Evolutionary conservation across 306 rosid genomes (phyloP).

Genomic region (Glycine tomentella): DNA sequence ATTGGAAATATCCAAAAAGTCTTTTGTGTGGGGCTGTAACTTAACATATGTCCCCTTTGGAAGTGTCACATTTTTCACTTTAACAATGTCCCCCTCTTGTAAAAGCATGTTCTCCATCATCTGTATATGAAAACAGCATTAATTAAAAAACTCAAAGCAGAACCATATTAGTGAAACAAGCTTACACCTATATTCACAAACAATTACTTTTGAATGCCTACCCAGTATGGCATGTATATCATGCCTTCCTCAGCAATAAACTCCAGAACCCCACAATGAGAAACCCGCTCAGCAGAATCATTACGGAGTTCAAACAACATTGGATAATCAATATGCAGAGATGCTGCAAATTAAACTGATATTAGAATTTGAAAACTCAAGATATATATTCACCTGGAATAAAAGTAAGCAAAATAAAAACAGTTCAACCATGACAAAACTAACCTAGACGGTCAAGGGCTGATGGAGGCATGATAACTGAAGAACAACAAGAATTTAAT

Average conservation of each 20-base stretch:
- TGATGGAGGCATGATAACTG: conserved; percentile 99
- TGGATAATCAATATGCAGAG: conserved; percentile 96
- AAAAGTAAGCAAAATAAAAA: not conserved
- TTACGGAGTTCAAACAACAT: conserved; percentile 96
- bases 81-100: conserved; percentile 90
- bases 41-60: conserved; percentile 97
- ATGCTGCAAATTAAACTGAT: conserved; percentile 66
- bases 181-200: conserved; percentile 38
- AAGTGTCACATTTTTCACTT: conserved; percentile 90
- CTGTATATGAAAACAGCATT: conserved; percentile 51
- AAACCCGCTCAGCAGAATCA: conserved; percentile 72
- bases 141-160: conserved; percentile 15
- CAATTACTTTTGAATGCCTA: conserved; percentile 53
- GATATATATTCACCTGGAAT: not conserved
- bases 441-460: conserved; percentile 99
- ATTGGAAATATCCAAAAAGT: conserved; percentile 94
- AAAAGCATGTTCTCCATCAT: conserved; percentile 99
- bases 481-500: conserved; percentile 40
- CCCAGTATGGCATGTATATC: conserved; percentile 99
- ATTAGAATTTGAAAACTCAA: conserved; percentile 37
- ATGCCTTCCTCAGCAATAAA: conserved; percentile 99
- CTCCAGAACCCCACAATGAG: conserved; percentile 98
- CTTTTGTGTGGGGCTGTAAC: conserved; percentile 96
- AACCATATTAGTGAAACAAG: conserved; percentile 37
- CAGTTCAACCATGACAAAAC: conserved; percentile 48